Conservation (phyloP, 208 protist species). For the Trypanosoma conorhini region DNA sequence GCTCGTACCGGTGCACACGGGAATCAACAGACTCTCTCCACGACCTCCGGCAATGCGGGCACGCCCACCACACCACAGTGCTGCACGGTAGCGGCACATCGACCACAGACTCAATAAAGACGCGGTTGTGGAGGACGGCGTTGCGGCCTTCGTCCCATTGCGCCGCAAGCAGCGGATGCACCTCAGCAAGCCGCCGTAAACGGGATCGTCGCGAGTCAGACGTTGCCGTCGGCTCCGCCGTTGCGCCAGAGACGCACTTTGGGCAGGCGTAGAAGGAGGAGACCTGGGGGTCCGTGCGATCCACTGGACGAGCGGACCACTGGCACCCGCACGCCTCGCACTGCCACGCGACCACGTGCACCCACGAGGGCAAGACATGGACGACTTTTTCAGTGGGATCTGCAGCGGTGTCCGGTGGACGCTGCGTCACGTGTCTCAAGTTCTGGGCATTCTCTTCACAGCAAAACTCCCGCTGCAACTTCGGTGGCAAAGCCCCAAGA, state of each 20-base stretch:
- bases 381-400: conserved; percentile 12
- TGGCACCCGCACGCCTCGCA: conserved; percentile 39
- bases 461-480: conserved; percentile 23
- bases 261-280: conserved; percentile 50
- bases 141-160: conserved; percentile 74
- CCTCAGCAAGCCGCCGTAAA: conserved; percentile 24
- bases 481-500: conserved; percentile 21
- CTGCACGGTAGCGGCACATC: conserved; percentile 44
- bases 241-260: conserved; percentile 26
- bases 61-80: conserved; percentile 61
- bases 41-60: conserved; percentile 47
- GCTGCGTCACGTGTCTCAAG: conserved; percentile 13
- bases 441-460: conserved; percentile 24
- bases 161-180: conserved; percentile 50
- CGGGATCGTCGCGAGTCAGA: background rate
- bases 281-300: conserved; percentile 58
- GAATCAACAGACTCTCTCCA: conserved; percentile 63
- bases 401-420: background rate
- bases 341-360: conserved; percentile 54
- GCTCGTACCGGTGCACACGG: conserved; percentile 42
- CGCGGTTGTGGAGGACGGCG: conserved; percentile 39
- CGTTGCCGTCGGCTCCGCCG: background rate
- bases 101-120: conserved; percentile 41
- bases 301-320: conserved; percentile 59
- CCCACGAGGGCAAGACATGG: conserved; percentile 39